Evolutionary conservation across 805 yeast genomes (phyloP).

Genomic region (Sungouiozyma intestinalis): DNA sequence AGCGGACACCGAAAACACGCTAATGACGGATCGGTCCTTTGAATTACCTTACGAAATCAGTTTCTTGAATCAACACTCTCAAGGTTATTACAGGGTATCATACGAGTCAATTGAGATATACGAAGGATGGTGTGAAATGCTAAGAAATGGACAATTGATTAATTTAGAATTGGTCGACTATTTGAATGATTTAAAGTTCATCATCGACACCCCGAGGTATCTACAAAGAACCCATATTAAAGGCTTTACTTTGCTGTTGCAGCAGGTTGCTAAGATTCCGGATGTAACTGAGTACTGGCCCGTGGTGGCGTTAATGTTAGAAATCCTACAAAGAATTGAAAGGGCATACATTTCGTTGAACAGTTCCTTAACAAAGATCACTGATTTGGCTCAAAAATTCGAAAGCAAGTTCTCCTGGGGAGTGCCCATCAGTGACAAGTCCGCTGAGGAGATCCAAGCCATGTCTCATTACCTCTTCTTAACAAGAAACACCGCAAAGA

Average conservation of each 20-base stretch:
- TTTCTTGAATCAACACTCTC: conserved; percentile 15
- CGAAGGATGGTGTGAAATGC: conserved; percentile 15
- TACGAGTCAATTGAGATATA: conserved; percentile 30
- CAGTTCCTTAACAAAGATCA: background rate
- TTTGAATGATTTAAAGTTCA: conserved; percentile 26
- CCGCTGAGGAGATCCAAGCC: conserved; percentile 30
- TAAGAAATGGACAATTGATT: conserved; percentile 16
- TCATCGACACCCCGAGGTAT: conserved; percentile 23
- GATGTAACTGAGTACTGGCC: background rate
- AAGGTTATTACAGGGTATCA: conserved; percentile 40
- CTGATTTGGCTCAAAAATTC: background rate
- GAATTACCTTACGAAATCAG: conserved; percentile 11
- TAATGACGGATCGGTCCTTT: conserved; percentile 24
- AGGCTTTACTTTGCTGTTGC: conserved; percentile 23
- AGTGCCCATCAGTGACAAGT: background rate
- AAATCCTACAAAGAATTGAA: conserved; percentile 18
- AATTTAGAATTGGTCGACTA: conserved; percentile 24
- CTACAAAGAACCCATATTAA: conserved; percentile 20
- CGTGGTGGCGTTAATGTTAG: conserved; percentile 9
- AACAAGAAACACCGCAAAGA: conserved; percentile 11
- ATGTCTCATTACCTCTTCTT: conserved; percentile 20
- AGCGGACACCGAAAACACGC: conserved; percentile 12
- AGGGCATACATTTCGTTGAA: conserved; percentile 6
- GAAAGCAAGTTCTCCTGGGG: background rate
- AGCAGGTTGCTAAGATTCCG: conserved; percentile 4